Conservation (phyloP, 2,329 filamentous ascomycete species). For the Fusarium sp. region DNA sequence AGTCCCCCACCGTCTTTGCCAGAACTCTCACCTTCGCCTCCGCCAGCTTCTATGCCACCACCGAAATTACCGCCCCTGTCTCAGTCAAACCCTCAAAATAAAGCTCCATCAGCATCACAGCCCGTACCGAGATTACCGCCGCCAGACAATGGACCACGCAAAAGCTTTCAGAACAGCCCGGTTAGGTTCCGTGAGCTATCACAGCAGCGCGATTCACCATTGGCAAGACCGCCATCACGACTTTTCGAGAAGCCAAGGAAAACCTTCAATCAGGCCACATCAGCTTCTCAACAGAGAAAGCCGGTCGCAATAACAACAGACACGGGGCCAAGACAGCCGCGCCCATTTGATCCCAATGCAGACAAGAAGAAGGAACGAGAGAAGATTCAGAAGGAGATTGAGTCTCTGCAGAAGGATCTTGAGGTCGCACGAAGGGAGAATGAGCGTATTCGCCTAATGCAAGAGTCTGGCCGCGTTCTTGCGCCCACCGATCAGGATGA, state of each 20-base stretch:
- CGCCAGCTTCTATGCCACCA: constrained; percentile 31
- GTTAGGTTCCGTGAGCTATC: constrained; percentile 57
- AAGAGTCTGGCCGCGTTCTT: constrained; percentile 53
- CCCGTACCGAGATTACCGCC: constrained; percentile 43
- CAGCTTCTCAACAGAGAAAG: neutral
- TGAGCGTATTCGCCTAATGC: constrained; percentile 59
- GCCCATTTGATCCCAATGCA: constrained; percentile 52
- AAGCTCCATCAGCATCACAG: constrained; percentile 15
- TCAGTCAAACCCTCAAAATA: constrained; percentile 6
- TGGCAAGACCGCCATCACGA: constrained; percentile 57
- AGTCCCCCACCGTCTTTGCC: constrained; percentile 3
- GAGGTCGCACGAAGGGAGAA: constrained; percentile 67
- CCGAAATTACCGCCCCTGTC: constrained; percentile 22
- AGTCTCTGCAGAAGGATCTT: constrained; percentile 68
- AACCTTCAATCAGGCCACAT: neutral
- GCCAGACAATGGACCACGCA: constrained; percentile 64
- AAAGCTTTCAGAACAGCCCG: constrained; percentile 70
- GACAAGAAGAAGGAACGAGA: constrained; percentile 65
- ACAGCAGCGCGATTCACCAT: constrained; percentile 58
- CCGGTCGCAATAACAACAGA: neutral
- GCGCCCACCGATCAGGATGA: constrained; percentile 51
- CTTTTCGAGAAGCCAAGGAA: constrained; percentile 32
- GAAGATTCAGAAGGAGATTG: constrained; percentile 65
- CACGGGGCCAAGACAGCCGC: constrained; percentile 7
- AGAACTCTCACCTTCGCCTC: constrained; percentile 13